phyloP scores from a whole-genome alignment of 2,329 filamentous ascomycete genomes.

The Pseudogymnoascus sp. region DNA sequence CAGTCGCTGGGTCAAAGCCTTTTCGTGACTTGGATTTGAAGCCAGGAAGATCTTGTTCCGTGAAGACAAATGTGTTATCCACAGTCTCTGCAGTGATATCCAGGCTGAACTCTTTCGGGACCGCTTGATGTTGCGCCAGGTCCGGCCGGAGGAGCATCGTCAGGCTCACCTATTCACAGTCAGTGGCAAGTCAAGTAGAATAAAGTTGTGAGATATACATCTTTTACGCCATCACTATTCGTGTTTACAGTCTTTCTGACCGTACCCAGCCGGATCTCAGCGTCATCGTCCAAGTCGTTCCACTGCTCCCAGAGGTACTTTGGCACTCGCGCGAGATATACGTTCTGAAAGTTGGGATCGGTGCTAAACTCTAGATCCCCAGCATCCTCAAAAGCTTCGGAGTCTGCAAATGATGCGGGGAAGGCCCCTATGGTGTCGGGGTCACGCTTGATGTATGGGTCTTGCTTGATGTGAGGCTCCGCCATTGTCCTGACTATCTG shows the following conservation, averaged over 20 bases:
- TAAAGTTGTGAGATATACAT: conserved; percentile 25
- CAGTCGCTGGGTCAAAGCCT: conserved; percentile 46
- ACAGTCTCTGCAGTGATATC: conserved; percentile 59
- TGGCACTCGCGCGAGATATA: conserved; percentile 71
- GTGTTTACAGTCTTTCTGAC: conserved; percentile 42
- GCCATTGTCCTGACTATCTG: conserved; percentile 20
- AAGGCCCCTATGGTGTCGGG: conserved; percentile 35
- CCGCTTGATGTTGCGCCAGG: conserved; percentile 56
- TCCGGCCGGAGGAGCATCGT: conserved; percentile 61
- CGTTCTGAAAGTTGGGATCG: conserved; percentile 29
- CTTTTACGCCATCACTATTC: conserved; percentile 43
- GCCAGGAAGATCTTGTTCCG: conserved; percentile 82
- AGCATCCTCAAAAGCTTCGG: conserved; percentile 62
- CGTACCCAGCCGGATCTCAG: conserved; percentile 73
- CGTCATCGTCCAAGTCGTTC: conserved; percentile 66
- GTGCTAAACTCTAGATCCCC: conserved; percentile 52
- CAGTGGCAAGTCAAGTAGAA: conserved; percentile 13
- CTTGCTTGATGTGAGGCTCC: conserved; percentile 37
- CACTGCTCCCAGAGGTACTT: conserved; percentile 75
- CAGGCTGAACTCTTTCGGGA: conserved; percentile 86
- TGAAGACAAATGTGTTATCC: conserved; percentile 84
- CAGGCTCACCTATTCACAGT: conserved; percentile 33
- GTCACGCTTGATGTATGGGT: conserved; percentile 42
- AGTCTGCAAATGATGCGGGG: conserved; percentile 42
- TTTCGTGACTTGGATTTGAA: conserved; percentile 53